Evolutionary conservation across 495 filamentous ascomycete genomes (phyloP), one percentile per base, ranked within the genome.

Genomic region (Talaromyces liani): DNA sequence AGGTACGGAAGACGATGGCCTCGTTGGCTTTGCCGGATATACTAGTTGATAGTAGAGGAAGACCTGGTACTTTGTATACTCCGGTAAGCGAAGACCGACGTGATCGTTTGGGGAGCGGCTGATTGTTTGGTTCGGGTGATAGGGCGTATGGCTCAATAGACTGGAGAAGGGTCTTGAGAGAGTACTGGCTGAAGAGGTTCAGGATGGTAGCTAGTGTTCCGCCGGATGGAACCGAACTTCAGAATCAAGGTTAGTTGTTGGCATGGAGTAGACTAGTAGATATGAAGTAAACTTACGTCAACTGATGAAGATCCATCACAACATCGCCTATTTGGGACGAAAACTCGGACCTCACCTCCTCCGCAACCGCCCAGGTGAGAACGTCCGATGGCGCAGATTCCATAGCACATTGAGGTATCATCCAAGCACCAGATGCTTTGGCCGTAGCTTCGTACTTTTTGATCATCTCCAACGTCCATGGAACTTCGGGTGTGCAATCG

Each of bases 371-470:
- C 72, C 79, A 91, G 34, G 87, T 79, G 39, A 88, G 70, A 22
- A 92, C 70, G 72, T 93, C 90, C 0, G 88, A 77, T 3, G 88
- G 88, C 0, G 86, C 88, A 12, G 86, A 89, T 68, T 93, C 91
- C 60, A 93, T 74, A 31, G 86, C 90, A 65, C 84, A 84, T 70
- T 91, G 84, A 3, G 90, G 87, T 60, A 93, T 88, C 65, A 93
- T 85, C 67, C 89, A 85, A 16, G 87, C 87, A 41, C 87, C 85
- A 61, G 74, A 87, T 22, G 68, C 66, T 66, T 88, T 81, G 3
- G 90, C 90, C 4, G 72, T 75, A 12, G 79, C 74, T 53, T 89
- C 78, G 68, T 91, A 89, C 63, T 88, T 88, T 27, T 80, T 73
- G 61, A 92, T 84, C 87, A 93, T 92, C 20, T 84, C 77, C 56